These are phyloP conservation scores for Emmonsiellopsis sp. DNA, from an alignment of 2,329 filamentous ascomycete genomes.

Conservation along the genomic window DNA sequence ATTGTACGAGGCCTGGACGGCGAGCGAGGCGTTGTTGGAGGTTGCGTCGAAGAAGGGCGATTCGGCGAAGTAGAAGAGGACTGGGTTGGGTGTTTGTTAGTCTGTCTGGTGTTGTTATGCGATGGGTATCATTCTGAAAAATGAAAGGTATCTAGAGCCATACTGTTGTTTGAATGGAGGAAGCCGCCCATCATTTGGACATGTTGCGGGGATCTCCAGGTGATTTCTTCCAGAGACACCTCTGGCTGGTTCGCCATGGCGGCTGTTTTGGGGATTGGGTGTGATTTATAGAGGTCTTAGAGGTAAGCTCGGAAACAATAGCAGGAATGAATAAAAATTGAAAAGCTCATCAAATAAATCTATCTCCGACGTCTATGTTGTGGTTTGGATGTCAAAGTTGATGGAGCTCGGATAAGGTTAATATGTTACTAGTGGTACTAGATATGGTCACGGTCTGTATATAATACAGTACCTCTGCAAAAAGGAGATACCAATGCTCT, in stretches of 20 bases:
- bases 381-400: too few species aligned
- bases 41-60: constrained; percentile 56
- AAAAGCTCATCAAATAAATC: too few species aligned
- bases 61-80: constrained; percentile 54
- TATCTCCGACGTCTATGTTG: too few species aligned
- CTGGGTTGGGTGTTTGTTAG: constrained; percentile 19
- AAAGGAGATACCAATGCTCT: too few species aligned
- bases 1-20: constrained; percentile 44
- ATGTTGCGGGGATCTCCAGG: constrained; percentile 37
- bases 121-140: neutral
- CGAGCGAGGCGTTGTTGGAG: constrained; percentile 51
- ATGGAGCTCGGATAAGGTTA: too few species aligned
- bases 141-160: constrained; percentile 5
- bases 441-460: too few species aligned
- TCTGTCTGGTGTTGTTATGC: neutral
- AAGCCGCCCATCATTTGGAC: constrained; percentile 39
- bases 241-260: constrained; percentile 28
- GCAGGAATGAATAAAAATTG: neutral
- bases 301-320: neutral
- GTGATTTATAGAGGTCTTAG: neutral
- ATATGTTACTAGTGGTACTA: too few species aligned
- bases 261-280: neutral
- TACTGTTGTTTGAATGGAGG: constrained; percentile 38
- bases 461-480: too few species aligned
- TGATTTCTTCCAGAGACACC: constrained; percentile 34